phyloP scores from a whole-genome alignment of 768 basidiomycete species.

The Hygrophorus pudorinus region DNA sequence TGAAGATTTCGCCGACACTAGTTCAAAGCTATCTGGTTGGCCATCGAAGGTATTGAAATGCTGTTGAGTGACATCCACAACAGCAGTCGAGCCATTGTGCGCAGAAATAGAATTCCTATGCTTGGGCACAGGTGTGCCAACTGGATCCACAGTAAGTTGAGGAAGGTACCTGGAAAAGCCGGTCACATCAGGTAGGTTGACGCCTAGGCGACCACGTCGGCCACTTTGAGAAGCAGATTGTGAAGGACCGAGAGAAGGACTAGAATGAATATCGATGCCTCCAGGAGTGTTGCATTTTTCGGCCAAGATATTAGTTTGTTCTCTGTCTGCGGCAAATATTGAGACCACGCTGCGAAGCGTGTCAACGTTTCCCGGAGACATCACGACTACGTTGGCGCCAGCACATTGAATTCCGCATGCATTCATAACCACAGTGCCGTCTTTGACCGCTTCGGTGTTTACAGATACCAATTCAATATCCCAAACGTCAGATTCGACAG shows the following conservation, averaged over 20 bases:
- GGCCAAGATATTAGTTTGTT: constrained; percentile 1
- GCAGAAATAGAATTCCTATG: too few species aligned
- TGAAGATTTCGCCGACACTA: background rate
- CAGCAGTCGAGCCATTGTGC: too few species aligned
- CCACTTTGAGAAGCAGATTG: constrained; percentile 47
- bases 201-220: constrained; percentile 7
- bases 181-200: background rate
- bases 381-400: background rate
- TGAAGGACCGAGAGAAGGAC: constrained; percentile 29
- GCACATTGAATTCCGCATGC: constrained; percentile 12
- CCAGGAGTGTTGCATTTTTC: background rate
- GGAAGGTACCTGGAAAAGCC: constrained; percentile 2
- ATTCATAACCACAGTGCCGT: constrained; percentile 27
- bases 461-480: constrained; percentile 36
- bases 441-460: background rate
- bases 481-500: constrained; percentile 38
- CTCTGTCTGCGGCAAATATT: background rate
- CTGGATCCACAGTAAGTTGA: constrained; percentile 2
- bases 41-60: background rate
- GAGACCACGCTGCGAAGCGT: background rate
- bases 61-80: too few species aligned
- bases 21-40: background rate
- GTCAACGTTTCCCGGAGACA: background rate
- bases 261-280: constrained; percentile 7
- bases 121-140: too few species aligned